Evolutionary conservation across 2,329 filamentous ascomycete genomes (phyloP).

Genomic region (Rutstroemia sp.): DNA sequence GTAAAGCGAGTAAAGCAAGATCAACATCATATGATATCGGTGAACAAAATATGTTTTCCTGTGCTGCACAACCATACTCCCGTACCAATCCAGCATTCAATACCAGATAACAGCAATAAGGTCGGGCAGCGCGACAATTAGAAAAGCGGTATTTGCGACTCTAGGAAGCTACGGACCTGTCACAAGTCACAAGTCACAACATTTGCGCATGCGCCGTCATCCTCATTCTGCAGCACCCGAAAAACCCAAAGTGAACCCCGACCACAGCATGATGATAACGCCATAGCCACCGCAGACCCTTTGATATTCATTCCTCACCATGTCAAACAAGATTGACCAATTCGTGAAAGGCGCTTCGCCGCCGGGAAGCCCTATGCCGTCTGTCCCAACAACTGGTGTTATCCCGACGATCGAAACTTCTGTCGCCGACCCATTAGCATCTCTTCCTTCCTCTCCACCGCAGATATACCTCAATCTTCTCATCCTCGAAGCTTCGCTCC

Average conservation of each 20-base stretch:
- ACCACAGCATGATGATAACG: conserved; percentile 13
- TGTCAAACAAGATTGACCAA: conserved; percentile 50
- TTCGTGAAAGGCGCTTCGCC: conserved; percentile 84
- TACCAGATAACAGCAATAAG: too few species aligned
- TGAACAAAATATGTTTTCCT: not conserved
- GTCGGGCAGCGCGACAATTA: too few species aligned
- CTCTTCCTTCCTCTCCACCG: conserved; percentile 30
- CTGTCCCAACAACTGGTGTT: conserved; percentile 33
- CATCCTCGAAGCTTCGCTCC: conserved; percentile 89
- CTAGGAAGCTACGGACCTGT: not conserved
- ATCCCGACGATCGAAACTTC: conserved; percentile 24
- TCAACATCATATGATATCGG: not conserved
- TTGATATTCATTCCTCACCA: conserved; percentile 13
- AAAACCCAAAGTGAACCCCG: not conserved
- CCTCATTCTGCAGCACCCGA: not conserved
- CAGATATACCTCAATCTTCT: conserved; percentile 93
- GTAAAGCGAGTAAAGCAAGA: not conserved
- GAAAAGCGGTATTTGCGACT: not conserved
- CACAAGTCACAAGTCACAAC: not conserved
- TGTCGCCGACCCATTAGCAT: conserved; percentile 27
- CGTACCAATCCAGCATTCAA: not conserved
- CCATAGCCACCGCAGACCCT: conserved; percentile 10
- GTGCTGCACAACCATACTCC: conserved; percentile 1
- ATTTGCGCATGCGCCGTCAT: not conserved
- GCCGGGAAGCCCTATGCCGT: conserved; percentile 39